phyloP scores from a whole-genome alignment of 2,329 filamentous ascomycete genomes.

The Ramularia endophylla region DNA sequence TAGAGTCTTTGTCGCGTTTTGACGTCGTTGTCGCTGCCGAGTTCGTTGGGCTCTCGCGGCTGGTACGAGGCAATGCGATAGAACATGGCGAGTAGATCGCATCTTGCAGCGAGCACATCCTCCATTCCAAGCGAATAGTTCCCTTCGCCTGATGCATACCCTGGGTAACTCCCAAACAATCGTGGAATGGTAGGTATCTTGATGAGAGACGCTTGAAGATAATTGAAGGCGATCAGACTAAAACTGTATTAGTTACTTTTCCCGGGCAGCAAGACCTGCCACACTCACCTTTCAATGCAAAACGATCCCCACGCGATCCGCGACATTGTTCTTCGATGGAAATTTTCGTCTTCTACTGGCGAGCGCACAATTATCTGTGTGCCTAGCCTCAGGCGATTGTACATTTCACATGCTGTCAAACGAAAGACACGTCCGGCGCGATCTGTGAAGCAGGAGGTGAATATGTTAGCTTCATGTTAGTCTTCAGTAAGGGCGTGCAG shows the following conservation, averaged over 20 bases:
- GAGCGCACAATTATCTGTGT: not conserved
- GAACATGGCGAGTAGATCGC: not conserved
- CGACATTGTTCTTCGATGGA: not conserved
- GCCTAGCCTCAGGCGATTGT: not conserved
- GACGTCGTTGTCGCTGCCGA: not conserved
- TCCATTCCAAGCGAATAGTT: not conserved
- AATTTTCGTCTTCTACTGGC: not conserved
- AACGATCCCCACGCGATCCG: slow-evolving; percentile 1
- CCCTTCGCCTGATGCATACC: not conserved
- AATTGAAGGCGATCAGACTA: not conserved
- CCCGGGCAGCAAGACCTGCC: not conserved
- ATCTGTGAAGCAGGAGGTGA: not conserved
- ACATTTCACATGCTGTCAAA: not conserved
- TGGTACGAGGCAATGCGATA: slow-evolving; percentile 3
- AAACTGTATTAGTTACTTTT: not conserved
- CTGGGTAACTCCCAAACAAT: not conserved
- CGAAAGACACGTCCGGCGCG: not conserved
- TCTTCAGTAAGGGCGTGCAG: too few species aligned
- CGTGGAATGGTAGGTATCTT: not conserved
- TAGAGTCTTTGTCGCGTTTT: not conserved
- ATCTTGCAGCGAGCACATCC: not conserved
- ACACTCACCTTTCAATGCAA: not conserved
- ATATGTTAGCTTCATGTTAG: not conserved
- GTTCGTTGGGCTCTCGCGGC: not conserved
- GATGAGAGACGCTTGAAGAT: not conserved